Evolutionary conservation across 108 stramenopile species (phyloP).

Genomic region (Asterionellopsis glacialis): DNA sequence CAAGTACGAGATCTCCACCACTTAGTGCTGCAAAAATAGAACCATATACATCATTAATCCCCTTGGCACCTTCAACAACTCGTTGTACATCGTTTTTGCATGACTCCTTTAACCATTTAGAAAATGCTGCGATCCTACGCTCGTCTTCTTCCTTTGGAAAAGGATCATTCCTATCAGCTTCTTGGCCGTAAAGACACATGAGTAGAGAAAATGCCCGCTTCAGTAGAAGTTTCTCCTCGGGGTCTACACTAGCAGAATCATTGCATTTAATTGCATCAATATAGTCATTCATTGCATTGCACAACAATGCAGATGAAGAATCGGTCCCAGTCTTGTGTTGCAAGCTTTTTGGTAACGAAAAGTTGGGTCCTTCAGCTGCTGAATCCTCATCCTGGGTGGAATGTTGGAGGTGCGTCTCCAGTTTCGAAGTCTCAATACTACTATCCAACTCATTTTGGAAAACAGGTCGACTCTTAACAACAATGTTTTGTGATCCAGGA

Average conservation of each 20-base stretch:
- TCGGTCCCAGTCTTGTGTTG: neutral
- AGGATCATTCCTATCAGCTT: neutral
- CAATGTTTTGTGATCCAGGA: neutral
- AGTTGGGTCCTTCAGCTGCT: neutral
- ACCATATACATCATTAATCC: slow-evolving; percentile 20
- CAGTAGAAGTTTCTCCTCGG: neutral
- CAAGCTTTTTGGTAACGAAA: neutral
- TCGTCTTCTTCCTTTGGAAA: neutral
- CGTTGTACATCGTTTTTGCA: neutral
- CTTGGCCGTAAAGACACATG: slow-evolving; percentile 18
- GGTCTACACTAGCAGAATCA: slow-evolving; percentile 7
- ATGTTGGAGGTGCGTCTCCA: neutral
- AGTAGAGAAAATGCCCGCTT: slow-evolving; percentile 30
- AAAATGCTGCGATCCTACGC: slow-evolving; percentile 3
- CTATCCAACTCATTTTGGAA: neutral
- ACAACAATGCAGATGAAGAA: neutral
- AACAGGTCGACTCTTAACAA: neutral
- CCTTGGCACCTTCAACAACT: slow-evolving; percentile 8
- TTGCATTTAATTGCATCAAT: slow-evolving; percentile 19
- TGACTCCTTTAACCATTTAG: slow-evolving; percentile 4
- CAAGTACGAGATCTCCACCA: slow-evolving; percentile 52
- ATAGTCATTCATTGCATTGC: slow-evolving; percentile 11
- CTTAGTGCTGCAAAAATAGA: slow-evolving; percentile 67
- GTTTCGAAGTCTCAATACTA: neutral
- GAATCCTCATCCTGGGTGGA: neutral